Conservation (phyloP, 2,329 filamentous ascomycete genomes). For the Calonectria leucothoes region DNA sequence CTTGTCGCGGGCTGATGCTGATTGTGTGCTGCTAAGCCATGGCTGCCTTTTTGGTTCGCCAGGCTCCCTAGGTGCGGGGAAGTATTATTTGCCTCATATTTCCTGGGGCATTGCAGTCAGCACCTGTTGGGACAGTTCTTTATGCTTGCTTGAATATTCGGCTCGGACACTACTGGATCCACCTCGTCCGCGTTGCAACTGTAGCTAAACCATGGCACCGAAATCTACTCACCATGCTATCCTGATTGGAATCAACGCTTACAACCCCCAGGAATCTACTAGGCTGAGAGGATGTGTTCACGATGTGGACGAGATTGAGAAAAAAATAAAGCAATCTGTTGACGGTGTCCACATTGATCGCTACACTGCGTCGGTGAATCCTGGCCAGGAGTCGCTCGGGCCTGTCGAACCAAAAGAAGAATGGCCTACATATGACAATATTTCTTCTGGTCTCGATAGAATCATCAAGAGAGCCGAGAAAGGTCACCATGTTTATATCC, state of each 20-base stretch:
- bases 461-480: background rate
- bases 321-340: background rate
- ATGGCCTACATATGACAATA: constrained; percentile 13
- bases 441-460: background rate
- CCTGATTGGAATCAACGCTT: constrained; percentile 24
- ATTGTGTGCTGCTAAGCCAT: background rate
- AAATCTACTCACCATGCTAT: constrained; percentile 8
- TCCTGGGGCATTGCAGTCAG: background rate
- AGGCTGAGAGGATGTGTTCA: constrained; percentile 21
- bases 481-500: constrained; percentile 18
- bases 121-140: too few species aligned
- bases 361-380: constrained; percentile 5
- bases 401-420: background rate
- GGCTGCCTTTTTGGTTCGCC: background rate
- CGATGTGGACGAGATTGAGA: constrained; percentile 9
- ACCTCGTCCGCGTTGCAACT: background rate
- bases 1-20: too few species aligned
- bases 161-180: too few species aligned
- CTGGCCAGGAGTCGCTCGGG: too few species aligned
- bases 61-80: background rate
- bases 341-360: background rate
- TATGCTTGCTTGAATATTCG: too few species aligned
- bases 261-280: background rate
- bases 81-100: background rate
- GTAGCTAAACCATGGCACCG: background rate